Base-by-base conservation (phyloP, 768 basidiomycete species). In the Candolleomyces aberdarensis region DNA sequence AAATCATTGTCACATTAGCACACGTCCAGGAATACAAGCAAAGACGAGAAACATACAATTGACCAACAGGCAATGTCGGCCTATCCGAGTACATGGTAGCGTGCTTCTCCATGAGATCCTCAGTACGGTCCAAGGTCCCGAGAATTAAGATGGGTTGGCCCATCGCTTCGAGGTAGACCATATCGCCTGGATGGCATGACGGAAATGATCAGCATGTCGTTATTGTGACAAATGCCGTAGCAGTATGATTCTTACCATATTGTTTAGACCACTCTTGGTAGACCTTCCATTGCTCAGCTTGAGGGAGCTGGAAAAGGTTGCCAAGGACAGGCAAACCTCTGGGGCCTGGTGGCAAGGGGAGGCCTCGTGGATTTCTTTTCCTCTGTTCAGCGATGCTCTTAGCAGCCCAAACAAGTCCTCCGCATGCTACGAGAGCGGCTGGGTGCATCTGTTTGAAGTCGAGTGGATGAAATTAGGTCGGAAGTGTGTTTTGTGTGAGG, bases 121-220 rank as follows among this genome's bases (percentile, higher is more conserved):
- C 51, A 7, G 52, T 58, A 15, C 52, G 48, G n/a, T 48, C 19
- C 22, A 62, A 20, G 13, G 61, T 53, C 9, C 58, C 59, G 5
- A 66, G 41, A 17, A 66, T 39, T 1, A 66, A 36, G 41, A 62
- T 57, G 9, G 57, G 56, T 29, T 61, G 46, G 13, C 62, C 62
- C 9, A 63, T 36, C 3, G 55, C 52, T 29, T 62, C 56, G 15
- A 64, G 48, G 51, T 65, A 67, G 9, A 65, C 56, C 50, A 67
- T 57, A 41, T 60, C 61, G 39, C 66, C 66, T 66, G 31, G 31
- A 39, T 17, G 14, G 14, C 14, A n/a, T 29, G 13, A 31, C 15
- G 46, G 32, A 13, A 15, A 1, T 8, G 29, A 32, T 11, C 47
- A 48, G 36, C 20, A 11, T 22, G 49, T 29, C 31, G 13, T 56